Conservation (phyloP, 352 stramenopile genomes). For the Globisporangium camurandrum region DNA sequence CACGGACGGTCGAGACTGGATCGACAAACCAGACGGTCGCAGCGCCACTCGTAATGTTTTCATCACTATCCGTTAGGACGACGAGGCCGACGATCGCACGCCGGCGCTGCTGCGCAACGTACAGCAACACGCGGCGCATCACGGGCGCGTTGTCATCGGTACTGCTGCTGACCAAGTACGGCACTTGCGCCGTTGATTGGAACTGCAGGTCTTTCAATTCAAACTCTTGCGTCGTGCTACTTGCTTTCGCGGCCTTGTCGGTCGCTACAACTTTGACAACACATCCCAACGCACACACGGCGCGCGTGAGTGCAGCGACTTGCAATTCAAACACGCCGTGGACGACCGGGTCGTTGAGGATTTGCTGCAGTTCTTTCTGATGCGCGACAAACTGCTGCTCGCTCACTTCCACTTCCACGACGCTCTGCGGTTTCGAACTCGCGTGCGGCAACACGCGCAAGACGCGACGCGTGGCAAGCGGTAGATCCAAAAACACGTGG, state of each 20-base stretch:
- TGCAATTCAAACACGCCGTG: slow-evolving; percentile 92
- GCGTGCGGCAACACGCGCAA: slow-evolving; percentile 49
- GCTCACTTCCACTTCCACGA: slow-evolving; percentile 63
- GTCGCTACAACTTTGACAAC: slow-evolving; percentile 62
- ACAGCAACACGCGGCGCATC: slow-evolving; percentile 54
- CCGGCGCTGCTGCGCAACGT: slow-evolving; percentile 64
- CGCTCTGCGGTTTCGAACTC: slow-evolving; percentile 40
- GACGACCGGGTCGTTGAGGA: slow-evolving; percentile 77
- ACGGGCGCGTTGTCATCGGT: slow-evolving; percentile 7
- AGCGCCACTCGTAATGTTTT: slow-evolving; percentile 24
- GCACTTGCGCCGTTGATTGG: slow-evolving; percentile 53
- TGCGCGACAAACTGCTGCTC: slow-evolving; percentile 67
- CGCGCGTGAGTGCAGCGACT: slow-evolving; percentile 83
- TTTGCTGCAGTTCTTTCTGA: slow-evolving; percentile 66
- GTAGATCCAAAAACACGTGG: slow-evolving; percentile 60
- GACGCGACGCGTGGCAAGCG: slow-evolving; percentile 42
- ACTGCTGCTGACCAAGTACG: slow-evolving; percentile 42
- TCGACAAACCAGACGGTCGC: slow-evolving; percentile 64
- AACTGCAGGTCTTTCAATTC: slow-evolving; percentile 67
- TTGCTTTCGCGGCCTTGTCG: slow-evolving; percentile 54
- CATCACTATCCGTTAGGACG: slow-evolving; percentile 31
- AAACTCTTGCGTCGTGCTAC: slow-evolving; percentile 47
- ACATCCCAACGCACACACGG: slow-evolving; percentile 90
- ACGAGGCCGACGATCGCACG: slow-evolving; percentile 50
- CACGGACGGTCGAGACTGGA: slow-evolving; percentile 47